phyloP scores from a whole-genome alignment of 768 basidiomycete species.

The Boletus huronensis region DNA sequence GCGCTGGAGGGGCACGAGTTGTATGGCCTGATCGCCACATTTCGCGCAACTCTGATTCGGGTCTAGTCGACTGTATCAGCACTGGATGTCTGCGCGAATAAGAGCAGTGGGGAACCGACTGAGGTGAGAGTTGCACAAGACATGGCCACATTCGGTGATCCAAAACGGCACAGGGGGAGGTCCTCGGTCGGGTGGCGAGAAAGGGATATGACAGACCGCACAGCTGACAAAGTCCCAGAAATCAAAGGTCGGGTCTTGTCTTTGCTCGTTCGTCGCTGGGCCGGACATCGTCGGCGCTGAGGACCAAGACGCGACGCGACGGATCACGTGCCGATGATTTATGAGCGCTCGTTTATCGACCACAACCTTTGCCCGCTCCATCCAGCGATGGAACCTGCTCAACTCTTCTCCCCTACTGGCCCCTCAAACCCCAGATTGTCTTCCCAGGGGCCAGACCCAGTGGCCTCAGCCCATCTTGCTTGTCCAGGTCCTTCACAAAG shows the following conservation, averaged over 20 bases:
- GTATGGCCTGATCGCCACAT: constrained; percentile 61
- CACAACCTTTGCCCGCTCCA: too few species aligned
- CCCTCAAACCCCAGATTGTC: neutral
- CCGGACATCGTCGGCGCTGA: constrained; percentile 7
- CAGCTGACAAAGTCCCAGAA: constrained; percentile 84
- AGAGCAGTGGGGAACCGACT: constrained; percentile 43
- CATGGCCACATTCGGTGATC: constrained; percentile 86
- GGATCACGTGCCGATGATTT: constrained; percentile 15
- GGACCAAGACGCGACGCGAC: constrained; percentile 17
- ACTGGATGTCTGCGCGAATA: neutral
- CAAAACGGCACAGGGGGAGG: constrained; percentile 71
- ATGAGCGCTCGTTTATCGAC: neutral
- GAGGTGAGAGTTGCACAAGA: constrained; percentile 82
- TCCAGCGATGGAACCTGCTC: neutral
- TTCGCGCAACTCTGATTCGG: constrained; percentile 71
- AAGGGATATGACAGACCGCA: constrained; percentile 65
- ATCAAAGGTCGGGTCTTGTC: constrained; percentile 39
- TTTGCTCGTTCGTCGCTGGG: constrained; percentile 9
- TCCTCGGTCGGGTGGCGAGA: constrained; percentile 46
- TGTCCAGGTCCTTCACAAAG: neutral
- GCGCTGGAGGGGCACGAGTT: constrained; percentile 67
- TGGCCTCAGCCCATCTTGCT: neutral
- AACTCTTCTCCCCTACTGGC: neutral
- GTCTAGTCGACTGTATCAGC: constrained; percentile 38
- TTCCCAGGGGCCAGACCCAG: constrained; percentile 8